Percentiles rank a stretch among this genome's conserved stretches.
Evolutionary conservation across 1,284 basidiomycete species (phyloP).

Genomic region (Sutorius eximius): DNA sequence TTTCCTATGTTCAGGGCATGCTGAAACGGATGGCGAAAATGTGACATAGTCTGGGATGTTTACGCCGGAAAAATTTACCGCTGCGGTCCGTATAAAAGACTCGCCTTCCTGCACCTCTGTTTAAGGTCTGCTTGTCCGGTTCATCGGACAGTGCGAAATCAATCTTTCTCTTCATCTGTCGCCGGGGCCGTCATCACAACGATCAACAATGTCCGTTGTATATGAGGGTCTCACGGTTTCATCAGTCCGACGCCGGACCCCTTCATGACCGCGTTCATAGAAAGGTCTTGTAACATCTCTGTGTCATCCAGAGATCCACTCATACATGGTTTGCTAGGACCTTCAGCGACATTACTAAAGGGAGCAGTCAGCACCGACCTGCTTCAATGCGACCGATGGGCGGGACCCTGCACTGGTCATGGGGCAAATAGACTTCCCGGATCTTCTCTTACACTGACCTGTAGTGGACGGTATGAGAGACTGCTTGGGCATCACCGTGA

Average conservation of each 20-base stretch:
- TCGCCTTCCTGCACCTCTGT: neutral
- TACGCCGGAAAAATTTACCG: too few relatives aligned
- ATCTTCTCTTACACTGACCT: neutral
- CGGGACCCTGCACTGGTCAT: conserved; percentile 42
- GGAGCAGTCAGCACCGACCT: conserved; percentile 37
- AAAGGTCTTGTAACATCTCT: neutral
- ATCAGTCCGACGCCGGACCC: conserved; percentile 34
- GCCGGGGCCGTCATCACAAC: conserved; percentile 43
- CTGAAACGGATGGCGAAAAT: too few relatives aligned
- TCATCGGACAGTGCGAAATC: conserved; percentile 33
- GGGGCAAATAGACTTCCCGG: neutral
- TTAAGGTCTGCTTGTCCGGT: too few relatives aligned
- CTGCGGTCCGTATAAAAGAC: neutral
- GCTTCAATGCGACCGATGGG: conserved; percentile 34
- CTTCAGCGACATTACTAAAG: conserved; percentile 46
- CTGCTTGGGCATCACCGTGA: neutral
- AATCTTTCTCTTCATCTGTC: conserved; percentile 37
- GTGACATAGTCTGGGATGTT: too few relatives aligned
- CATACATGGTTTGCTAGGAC: conserved; percentile 13
- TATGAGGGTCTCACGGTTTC: conserved; percentile 41
- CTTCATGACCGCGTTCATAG: neutral
- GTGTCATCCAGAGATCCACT: conserved; percentile 24
- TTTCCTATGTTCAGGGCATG: too few relatives aligned
- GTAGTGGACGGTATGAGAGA: neutral
- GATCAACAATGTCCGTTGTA: conserved; percentile 45